A percentile compares a stretch with the other conserved stretches of the same genome.
These are phyloP conservation scores for Xylariaceae sp. DNA, from an alignment of 2,329 filamentous ascomycete genomes.

Conservation along the genomic window DNA sequence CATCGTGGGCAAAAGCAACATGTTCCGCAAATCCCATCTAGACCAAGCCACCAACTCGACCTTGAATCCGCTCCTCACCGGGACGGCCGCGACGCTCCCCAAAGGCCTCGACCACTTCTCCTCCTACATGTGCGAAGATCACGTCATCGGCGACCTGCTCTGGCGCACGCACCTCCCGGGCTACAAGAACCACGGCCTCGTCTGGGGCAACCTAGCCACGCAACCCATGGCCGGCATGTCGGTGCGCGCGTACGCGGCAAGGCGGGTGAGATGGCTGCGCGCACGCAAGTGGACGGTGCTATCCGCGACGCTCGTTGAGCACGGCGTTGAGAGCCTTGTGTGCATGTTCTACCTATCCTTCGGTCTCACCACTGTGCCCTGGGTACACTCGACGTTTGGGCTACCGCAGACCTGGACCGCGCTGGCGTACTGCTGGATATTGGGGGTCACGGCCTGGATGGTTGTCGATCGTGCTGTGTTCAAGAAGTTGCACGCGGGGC, in stretches of 20 bases:
- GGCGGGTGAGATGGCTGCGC: constrained; percentile 83
- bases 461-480: constrained; percentile 70
- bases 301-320: constrained; percentile 84
- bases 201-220: constrained; percentile 80
- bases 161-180: constrained; percentile 67
- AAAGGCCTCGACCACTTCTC: constrained; percentile 88
- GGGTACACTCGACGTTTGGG: constrained; percentile 47
- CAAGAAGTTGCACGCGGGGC: constrained; percentile 66
- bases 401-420: constrained; percentile 64
- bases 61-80: constrained; percentile 38
- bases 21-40: constrained; percentile 92
- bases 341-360: constrained; percentile 79
- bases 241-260: constrained; percentile 69
- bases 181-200: constrained; percentile 75
- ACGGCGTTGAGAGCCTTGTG: constrained; percentile 82
- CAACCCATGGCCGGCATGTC: constrained; percentile 86
- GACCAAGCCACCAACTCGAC: constrained; percentile 61
- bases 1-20: constrained; percentile 94
- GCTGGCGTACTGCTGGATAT: constrained; percentile 62
- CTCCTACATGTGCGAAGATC: constrained; percentile 95
- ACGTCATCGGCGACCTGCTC: constrained; percentile 86
- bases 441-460: constrained; percentile 68
- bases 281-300: constrained; percentile 94
- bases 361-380: constrained; percentile 69
- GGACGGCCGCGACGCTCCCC: constrained; percentile 39